These are phyloP conservation scores for Marasmius fiardii DNA, from an alignment of 1,284 basidiomycete genomes.

Conservation along the genomic window DNA sequence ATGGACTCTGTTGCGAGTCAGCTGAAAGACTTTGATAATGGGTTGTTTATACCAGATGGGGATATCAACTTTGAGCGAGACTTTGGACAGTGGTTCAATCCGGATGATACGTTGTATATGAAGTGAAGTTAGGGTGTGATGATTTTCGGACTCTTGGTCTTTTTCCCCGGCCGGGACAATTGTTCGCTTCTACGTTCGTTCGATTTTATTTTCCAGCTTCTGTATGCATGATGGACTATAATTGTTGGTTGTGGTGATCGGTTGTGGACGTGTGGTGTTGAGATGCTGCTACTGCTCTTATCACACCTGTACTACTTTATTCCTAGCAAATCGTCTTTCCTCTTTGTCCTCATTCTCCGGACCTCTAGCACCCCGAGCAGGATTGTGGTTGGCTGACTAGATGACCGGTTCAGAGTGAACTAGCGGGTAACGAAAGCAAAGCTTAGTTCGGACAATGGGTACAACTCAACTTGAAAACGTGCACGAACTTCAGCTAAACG, in stretches of 20 bases:
- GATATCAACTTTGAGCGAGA: constrained; percentile 63
- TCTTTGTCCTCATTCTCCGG: too few species aligned
- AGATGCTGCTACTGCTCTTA: not conserved
- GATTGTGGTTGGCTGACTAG: too few species aligned
- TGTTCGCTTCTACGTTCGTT: not conserved
- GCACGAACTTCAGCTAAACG: too few species aligned
- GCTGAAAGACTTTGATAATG: constrained; percentile 42
- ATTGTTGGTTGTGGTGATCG: not conserved
- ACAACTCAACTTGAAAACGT: too few species aligned
- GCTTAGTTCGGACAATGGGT: too few species aligned
- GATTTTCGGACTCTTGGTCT: not conserved
- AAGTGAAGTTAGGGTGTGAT: constrained; percentile 5
- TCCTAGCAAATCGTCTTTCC: not conserved
- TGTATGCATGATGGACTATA: too few species aligned
- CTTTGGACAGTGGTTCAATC: constrained; percentile 68
- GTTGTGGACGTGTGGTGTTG: not conserved
- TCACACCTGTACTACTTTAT: not conserved
- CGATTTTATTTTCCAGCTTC: too few species aligned
- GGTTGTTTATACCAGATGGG: constrained; percentile 40
- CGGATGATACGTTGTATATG: constrained; percentile 31
- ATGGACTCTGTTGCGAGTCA: constrained; percentile 34
- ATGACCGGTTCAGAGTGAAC: too few species aligned
- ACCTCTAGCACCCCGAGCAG: too few species aligned
- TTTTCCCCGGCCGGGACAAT: not conserved
- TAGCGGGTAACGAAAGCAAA: too few species aligned